A percentile compares a stretch with the other conserved stretches of the same genome.
phyloP scores from a whole-genome alignment of 148 eudicot genomes.

The Rhododendron williamsianum region DNA sequence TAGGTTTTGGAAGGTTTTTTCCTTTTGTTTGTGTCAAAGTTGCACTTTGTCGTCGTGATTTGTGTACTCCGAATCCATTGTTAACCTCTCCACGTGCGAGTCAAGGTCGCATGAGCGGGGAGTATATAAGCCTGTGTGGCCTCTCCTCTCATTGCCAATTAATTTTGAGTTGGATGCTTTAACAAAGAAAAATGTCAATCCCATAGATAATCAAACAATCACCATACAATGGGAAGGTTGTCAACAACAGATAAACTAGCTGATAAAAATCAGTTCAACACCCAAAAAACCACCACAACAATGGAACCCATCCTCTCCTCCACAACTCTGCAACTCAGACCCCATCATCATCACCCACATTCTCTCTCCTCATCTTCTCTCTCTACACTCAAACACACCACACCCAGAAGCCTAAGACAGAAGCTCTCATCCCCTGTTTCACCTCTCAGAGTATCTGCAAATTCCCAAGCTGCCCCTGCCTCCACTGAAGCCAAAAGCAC shows the following conservation, averaged over 20 bases:
- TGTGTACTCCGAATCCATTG: too few species aligned
- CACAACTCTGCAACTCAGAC: slow-evolving; percentile 18
- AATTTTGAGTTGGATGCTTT: too few species aligned
- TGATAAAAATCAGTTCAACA: not conserved
- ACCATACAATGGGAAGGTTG: not conserved
- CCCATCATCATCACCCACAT: not conserved
- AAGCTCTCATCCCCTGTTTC: not conserved
- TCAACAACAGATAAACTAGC: slow-evolving; percentile 1
- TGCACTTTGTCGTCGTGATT: too few species aligned
- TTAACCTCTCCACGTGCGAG: too few species aligned
- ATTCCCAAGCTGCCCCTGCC: slow-evolving; percentile 54
- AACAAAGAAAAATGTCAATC: not conserved
- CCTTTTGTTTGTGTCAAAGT: too few species aligned
- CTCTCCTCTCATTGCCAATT: too few species aligned
- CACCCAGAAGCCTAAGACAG: not conserved
- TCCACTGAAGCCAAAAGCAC: slow-evolving; percentile 22
- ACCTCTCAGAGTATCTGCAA: slow-evolving; percentile 34
- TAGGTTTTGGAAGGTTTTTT: too few species aligned
- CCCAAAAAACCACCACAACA: not conserved
- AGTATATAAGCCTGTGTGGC: too few species aligned
- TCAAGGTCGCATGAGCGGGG: fast-evolving
- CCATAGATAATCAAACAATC: not conserved
- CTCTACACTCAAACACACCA: slow-evolving; percentile 2
- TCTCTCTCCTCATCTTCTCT: slow-evolving; percentile 15
- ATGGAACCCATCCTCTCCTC: slow-evolving; percentile 36